A percentile compares a stretch with the other conserved stretches of the same genome.
Conservation (phyloP, 306 rosid genomes). For the Ziziphus jujuba region DNA sequence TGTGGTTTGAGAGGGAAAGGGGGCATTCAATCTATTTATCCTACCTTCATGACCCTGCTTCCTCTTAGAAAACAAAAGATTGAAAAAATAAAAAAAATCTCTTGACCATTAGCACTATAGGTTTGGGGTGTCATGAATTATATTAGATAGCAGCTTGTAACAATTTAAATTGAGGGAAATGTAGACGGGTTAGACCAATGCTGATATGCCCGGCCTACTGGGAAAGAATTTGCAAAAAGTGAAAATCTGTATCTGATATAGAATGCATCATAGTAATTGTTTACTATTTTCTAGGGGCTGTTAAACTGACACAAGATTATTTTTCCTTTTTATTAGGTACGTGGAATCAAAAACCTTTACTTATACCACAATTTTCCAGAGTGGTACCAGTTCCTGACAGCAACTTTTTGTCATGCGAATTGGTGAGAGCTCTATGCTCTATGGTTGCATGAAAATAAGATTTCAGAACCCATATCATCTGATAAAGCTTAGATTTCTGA, state of each 20-base stretch:
- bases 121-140: not conserved
- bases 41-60: not conserved
- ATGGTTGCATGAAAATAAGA: not conserved
- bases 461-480: not conserved
- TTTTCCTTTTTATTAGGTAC: conserved; percentile 45
- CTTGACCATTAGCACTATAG: not conserved
- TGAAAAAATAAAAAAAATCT: not conserved
- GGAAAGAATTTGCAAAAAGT: not conserved
- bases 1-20: not conserved
- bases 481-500: not conserved
- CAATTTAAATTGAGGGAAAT: no score
- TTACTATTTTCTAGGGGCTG: not conserved
- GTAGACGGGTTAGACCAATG: not conserved
- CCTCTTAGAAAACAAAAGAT: not conserved
- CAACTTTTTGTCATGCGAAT: conserved; percentile 94
- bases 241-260: not conserved
- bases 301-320: conserved; percentile 13
- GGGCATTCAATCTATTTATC: not conserved
- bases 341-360: conserved; percentile 54
- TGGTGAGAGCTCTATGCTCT: conserved; percentile 55
- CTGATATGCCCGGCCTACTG: not conserved
- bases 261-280: not conserved
- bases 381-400: conserved; percentile 93
- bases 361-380: conserved; percentile 75
- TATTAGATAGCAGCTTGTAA: no score